phyloP scores from a whole-genome alignment of 75 land plant species.

The Pinus tabuliformis region DNA sequence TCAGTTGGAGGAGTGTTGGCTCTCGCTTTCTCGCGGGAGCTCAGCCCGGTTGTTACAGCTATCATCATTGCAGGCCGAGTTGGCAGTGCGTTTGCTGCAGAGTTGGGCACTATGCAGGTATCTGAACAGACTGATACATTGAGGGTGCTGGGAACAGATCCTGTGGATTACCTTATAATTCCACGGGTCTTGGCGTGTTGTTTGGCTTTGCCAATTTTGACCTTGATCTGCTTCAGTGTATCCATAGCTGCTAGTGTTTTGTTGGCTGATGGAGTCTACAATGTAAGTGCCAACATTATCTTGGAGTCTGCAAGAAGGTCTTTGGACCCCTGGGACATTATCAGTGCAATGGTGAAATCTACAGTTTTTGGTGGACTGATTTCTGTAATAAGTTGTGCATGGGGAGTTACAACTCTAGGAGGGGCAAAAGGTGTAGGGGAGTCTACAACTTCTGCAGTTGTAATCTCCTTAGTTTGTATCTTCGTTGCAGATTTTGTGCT shows the following conservation, averaged over 20 bases:
- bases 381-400: slow-evolving; percentile 86
- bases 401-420: slow-evolving; percentile 92
- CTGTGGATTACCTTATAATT: slow-evolving; percentile 84
- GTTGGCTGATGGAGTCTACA: slow-evolving; percentile 83
- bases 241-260: slow-evolving; percentile 92
- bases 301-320: slow-evolving; percentile 88
- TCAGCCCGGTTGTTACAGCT: slow-evolving; percentile 88
- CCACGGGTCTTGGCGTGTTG: slow-evolving; percentile 89
- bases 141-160: slow-evolving; percentile 80
- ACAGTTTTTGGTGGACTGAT: slow-evolving; percentile 85
- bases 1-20: slow-evolving; percentile 93
- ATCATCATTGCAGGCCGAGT: slow-evolving; percentile 85
- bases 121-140: slow-evolving; percentile 95
- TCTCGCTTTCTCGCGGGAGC: slow-evolving; percentile 84
- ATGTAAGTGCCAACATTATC: slow-evolving; percentile 86
- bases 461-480: slow-evolving; percentile 92
- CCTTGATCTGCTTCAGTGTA: slow-evolving; percentile 76
- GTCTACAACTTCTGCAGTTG: slow-evolving; percentile 96
- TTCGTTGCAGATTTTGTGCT: slow-evolving; percentile 93
- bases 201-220: slow-evolving; percentile 73
- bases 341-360: slow-evolving; percentile 92
- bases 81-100: slow-evolving; percentile 92
- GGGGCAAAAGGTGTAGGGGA: slow-evolving; percentile 99
- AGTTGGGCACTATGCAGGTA: slow-evolving; percentile 98
- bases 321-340: slow-evolving; percentile 84